Evolutionary conservation across 192 early-diverging fungal species (phyloP), one percentile per base, ranked within the genome.

Genomic region (Coemansia sp.): DNA sequence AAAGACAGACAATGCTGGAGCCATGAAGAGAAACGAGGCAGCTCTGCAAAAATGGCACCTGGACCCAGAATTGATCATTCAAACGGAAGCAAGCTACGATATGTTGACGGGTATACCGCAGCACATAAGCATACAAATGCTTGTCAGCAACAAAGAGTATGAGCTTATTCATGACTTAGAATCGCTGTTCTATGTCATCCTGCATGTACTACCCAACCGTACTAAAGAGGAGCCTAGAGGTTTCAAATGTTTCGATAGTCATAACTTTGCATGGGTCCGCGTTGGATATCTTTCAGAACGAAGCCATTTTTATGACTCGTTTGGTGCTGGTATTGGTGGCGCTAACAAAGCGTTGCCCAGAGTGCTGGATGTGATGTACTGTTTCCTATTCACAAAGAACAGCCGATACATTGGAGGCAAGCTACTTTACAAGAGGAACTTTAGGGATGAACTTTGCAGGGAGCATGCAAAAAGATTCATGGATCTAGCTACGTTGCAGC

Each of bases 181-280:
- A 56, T 68, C 66, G 49, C 33, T 60, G 15, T 34, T 73, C 61
- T 73, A 67, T 37, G 61, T 68, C 8, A 26, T 53, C 7, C 16
- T 30, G 10, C 51, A 53, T 53, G 51, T 20, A 8, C 51, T 53
- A 8, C 26, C 51, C 0, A 25, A 53, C 4, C 8, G 4, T n/a
- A 15, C 12, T 46, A 28, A 9, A 7, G 51, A 26, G 0, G 26
- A 6, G 7, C 26, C 51, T 16, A 10, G 23, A 10, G 29, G 29
- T 28, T 53, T 49, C 23, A 9, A n/a, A 25, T n/a, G 12, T 49
- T 49, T 49, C 37, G 48, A 49, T 7, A 49, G 23, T n/a, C 23
- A 23, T n/a, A 25, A 7, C n/a, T n/a, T 49, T 10, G 48, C 23
- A 1, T 9, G 15, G 9, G 26, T 25, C 0, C 51, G 51, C 51